Conservation (phyloP, 805 yeast genomes). For the Metschnikowia gelsemii region DNA sequence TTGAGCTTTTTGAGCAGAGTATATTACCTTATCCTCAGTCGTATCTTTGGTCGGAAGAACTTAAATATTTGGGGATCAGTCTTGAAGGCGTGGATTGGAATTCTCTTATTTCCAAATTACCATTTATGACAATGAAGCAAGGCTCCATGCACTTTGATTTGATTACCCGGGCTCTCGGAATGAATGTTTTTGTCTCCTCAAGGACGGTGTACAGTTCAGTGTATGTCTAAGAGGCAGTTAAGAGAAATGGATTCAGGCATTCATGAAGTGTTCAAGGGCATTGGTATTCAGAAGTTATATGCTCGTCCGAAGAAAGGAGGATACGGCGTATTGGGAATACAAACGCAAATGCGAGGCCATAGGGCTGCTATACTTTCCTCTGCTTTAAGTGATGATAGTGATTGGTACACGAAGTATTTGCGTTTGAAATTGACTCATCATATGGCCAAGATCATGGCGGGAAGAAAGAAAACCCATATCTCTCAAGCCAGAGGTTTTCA, state of each 20-base stretch:
- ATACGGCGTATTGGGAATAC: slow-evolving; percentile 2
- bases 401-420: slow-evolving; percentile 1
- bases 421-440: slow-evolving; percentile 3
- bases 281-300: too few relatives aligned
- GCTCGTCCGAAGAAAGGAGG: too few relatives aligned
- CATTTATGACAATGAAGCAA: not conserved
- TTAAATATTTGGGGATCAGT: slow-evolving; percentile 2
- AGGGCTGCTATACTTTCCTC: slow-evolving; percentile 1
- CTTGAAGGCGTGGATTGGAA: slow-evolving; percentile 3
- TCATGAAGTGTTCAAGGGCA: not conserved
- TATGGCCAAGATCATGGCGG: slow-evolving; percentile 2
- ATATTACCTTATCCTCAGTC: slow-evolving; percentile 1
- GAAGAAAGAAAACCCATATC: too few relatives aligned
- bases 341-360: slow-evolving; percentile 3
- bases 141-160: not conserved
- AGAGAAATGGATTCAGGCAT: slow-evolving; percentile 1
- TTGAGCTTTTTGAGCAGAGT: not conserved
- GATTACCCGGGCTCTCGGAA: not conserved
- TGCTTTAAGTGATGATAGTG: not conserved
- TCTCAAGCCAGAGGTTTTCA: too few relatives aligned
- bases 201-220: not conserved
- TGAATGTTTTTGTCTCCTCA: not conserved
- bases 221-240: not conserved
- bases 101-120: not conserved
- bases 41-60: not conserved